Percentiles rank a stretch among this genome's conserved stretches.
Conservation (phyloP, 805 yeast species). For the Geotrichum ghanense region DNA sequence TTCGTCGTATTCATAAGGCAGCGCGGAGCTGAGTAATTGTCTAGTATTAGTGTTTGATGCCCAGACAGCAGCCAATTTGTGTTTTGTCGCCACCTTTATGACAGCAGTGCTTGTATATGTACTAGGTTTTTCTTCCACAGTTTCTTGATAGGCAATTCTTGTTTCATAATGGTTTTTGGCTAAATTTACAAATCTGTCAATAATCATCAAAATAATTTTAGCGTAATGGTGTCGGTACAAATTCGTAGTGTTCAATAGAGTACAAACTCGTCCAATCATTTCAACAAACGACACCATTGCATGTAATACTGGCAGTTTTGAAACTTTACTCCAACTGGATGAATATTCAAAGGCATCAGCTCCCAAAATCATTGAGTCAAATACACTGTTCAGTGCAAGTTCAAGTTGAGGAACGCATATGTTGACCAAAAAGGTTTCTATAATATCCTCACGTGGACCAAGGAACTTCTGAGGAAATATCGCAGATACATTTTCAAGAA, state of each 20-base stretch:
- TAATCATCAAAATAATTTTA: slow-evolving; percentile 18
- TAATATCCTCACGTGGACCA: slow-evolving; percentile 30
- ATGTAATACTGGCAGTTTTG: slow-evolving; percentile 25
- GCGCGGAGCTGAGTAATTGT: not conserved
- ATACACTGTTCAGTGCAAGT: slow-evolving; percentile 40
- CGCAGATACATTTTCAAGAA: slow-evolving; percentile 46
- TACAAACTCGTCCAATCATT: slow-evolving; percentile 38
- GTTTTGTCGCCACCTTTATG: slow-evolving; percentile 1
- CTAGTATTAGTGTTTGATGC: slow-evolving; percentile 3
- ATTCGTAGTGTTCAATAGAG: slow-evolving; percentile 47
- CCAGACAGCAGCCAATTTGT: slow-evolving; percentile 5
- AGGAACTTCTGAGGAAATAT: slow-evolving; percentile 25
- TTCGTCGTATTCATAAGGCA: not conserved
- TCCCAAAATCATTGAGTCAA: slow-evolving; percentile 35
- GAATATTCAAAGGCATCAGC: slow-evolving; percentile 29
- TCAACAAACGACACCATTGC: slow-evolving; percentile 37
- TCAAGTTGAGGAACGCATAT: slow-evolving; percentile 57
- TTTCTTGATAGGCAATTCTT: slow-evolving; percentile 7
- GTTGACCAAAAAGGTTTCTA: slow-evolving; percentile 50
- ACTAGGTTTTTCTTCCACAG: slow-evolving; percentile 6
- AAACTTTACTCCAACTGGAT: slow-evolving; percentile 17
- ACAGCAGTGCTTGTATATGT: not conserved
- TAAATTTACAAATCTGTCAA: slow-evolving; percentile 14
- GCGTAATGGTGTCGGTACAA: slow-evolving; percentile 48
- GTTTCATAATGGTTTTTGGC: slow-evolving; percentile 10